A percentile compares a stretch with the other conserved stretches of the same genome.
Conservation (phyloP, 2,329 filamentous ascomycete species). For the Cytospora mali region DNA sequence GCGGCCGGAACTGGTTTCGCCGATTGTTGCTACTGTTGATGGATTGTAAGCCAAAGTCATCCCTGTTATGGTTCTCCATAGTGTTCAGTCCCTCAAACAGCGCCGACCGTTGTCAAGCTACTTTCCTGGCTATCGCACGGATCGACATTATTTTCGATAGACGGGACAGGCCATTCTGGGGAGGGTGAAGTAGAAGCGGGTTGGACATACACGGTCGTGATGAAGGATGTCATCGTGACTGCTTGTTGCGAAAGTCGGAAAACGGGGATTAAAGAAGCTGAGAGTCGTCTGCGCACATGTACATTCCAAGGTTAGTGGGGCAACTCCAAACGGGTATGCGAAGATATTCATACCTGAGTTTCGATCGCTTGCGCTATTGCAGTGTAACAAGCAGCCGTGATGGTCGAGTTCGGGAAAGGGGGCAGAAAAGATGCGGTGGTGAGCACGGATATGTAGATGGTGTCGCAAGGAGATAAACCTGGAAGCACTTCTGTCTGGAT, state of each 20-base stretch:
- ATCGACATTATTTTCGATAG: background rate
- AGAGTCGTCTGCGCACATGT: conserved; percentile 2
- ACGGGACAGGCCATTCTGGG: conserved; percentile 40
- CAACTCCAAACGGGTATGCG: background rate
- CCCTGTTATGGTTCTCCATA: background rate
- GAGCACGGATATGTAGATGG: background rate
- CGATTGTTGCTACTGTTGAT: conserved; percentile 75
- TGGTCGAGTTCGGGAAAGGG: conserved; percentile 1
- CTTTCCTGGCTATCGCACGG: background rate
- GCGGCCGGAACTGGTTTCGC: conserved; percentile 88
- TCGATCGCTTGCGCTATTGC: conserved; percentile 1
- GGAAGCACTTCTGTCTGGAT: background rate
- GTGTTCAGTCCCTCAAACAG: background rate
- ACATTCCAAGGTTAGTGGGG: conserved; percentile 13
- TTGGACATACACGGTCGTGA: conserved; percentile 75
- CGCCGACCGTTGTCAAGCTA: background rate
- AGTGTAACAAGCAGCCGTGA: background rate
- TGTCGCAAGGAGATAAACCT: background rate
- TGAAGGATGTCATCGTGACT: conserved; percentile 71
- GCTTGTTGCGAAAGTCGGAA: conserved; percentile 1
- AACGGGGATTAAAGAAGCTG: conserved; percentile 1
- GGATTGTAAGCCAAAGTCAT: conserved; percentile 11
- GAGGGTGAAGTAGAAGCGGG: conserved; percentile 43
- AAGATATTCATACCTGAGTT: conserved; percentile 17
- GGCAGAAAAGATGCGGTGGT: background rate